Conservation (phyloP, 2,329 filamentous ascomycete genomes). For the Orbilia blumenaviensis region DNA sequence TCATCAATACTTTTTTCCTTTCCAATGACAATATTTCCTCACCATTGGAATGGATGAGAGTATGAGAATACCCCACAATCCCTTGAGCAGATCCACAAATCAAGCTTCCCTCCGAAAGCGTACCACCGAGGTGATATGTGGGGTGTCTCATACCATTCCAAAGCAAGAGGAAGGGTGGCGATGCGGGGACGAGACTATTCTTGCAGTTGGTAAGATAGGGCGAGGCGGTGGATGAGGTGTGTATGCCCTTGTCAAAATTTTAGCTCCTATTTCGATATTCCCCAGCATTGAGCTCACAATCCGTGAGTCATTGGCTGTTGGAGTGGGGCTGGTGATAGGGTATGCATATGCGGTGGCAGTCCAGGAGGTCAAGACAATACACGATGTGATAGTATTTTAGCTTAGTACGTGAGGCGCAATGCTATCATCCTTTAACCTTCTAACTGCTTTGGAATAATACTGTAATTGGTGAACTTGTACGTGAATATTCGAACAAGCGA, state of each 20-base stretch:
- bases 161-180: not conserved
- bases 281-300: not conserved
- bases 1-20: not conserved
- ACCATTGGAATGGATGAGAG: conserved; percentile 35
- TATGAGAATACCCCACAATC: conserved; percentile 13
- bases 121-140: conserved; percentile 11
- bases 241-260: conserved; percentile 23
- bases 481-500: no score
- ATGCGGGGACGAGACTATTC: not conserved
- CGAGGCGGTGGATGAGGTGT: conserved; percentile 8
- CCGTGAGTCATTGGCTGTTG: conserved; percentile 6
- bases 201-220: not conserved
- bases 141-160: conserved; percentile 41
- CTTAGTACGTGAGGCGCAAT: not conserved
- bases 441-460: not conserved
- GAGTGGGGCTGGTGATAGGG: not conserved
- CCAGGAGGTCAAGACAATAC: conserved; percentile 17
- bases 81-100: not conserved
- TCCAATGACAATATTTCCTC: not conserved
- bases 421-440: conserved; percentile 35
- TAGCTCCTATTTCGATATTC: conserved; percentile 1
- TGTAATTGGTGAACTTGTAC: not conserved
- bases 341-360: conserved; percentile 1
- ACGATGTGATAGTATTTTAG: conserved; percentile 23
- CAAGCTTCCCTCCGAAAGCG: not conserved